These are phyloP conservation scores for Phylloporus scabripes DNA, from an alignment of 768 basidiomycete species.

Conservation along the genomic window DNA sequence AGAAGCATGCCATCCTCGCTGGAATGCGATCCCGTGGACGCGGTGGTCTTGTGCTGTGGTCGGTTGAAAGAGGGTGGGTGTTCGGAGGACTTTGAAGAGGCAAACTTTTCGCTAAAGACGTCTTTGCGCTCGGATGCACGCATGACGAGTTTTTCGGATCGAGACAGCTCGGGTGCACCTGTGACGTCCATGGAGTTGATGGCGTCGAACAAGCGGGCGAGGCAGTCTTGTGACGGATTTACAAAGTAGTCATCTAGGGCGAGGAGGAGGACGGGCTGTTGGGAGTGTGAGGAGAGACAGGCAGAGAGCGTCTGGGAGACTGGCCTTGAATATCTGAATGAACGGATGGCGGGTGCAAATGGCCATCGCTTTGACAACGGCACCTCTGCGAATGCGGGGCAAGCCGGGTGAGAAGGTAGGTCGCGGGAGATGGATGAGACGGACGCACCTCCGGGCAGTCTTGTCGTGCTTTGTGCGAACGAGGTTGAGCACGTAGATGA, in stretches of 20 bases:
- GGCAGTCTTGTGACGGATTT: slow-evolving; percentile 83
- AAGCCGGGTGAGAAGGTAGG: slow-evolving; percentile 8
- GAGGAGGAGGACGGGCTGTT: slow-evolving; percentile 84
- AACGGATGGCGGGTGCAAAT: slow-evolving; percentile 91
- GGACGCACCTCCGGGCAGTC: slow-evolving; percentile 61
- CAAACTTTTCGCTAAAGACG: slow-evolving; percentile 83
- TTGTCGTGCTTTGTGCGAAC: slow-evolving; percentile 92
- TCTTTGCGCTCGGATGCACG: slow-evolving; percentile 89
- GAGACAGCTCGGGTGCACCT: slow-evolving; percentile 70
- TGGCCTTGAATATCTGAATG: slow-evolving; percentile 92
- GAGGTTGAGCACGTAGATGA: slow-evolving; percentile 85
- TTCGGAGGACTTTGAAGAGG: slow-evolving; percentile 23
- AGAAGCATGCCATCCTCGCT: slow-evolving; percentile 66
- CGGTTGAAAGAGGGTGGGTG: slow-evolving; percentile 4
- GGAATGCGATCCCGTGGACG: slow-evolving; percentile 56
- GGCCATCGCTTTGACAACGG: slow-evolving; percentile 90
- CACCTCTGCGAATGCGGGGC: slow-evolving; percentile 53
- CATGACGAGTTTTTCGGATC: slow-evolving; percentile 84
- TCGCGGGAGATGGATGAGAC: slow-evolving; percentile 4
- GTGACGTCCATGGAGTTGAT: slow-evolving; percentile 88
- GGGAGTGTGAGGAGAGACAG: slow-evolving; percentile 1
- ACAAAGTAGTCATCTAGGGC: slow-evolving; percentile 94
- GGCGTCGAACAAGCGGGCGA: slow-evolving; percentile 85
- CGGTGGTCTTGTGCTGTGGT: slow-evolving; percentile 42
- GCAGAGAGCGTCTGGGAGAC: slow-evolving; percentile 8